Evolutionary conservation across 257 asterid species (phyloP), one percentile per base, ranked within the genome.

Genomic region (Nicotiana benthamiana): DNA sequence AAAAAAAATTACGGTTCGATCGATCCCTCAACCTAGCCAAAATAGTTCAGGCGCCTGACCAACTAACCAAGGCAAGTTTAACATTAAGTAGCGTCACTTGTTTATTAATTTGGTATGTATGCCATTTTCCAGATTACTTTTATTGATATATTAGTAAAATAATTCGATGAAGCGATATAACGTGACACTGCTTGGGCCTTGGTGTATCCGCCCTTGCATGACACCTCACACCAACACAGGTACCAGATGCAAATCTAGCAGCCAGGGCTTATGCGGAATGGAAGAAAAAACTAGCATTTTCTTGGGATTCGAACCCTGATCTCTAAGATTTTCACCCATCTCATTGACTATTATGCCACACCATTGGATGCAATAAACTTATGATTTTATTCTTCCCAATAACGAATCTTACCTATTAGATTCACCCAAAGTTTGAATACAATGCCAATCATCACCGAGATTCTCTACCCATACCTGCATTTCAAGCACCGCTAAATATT

Each of bases 391-490:
- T 72, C 22, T 72, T 22, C 60, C 77, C 77, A 22, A 72, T 22
- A 72, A 72, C 1, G 15, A 46, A 5, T 43, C 17, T 27, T 86
- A 96, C 99, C 93, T 82, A 87, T 68, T 85, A 74, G 94, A 84
- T 90, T 91, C 93, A 76, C 84, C 81, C 85, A 96, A 78, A 12
- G 97, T 96, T 84, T 96, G 98, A 84, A 87, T 78, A 77, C 99
- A 96, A 26, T 79, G 84, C 99, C 99, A 96, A 83, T 90, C 97
- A 84, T 91, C 97, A 59, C 62, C 94, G 15, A 86, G 91, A 64
- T 90, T 92, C 81, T 90, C 98, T 0, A 87, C 86, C 98, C 97
- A 94, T 61, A 94, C 89, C 99, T 96, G 89, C 82, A 89, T 82
- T 76, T 76, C 46, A 64, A 9, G 60, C 20, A 82, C 20, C 63